Base-by-base conservation (phyloP, 108 stramenopile species). In the Halocafeteria seosinensis region DNA sequence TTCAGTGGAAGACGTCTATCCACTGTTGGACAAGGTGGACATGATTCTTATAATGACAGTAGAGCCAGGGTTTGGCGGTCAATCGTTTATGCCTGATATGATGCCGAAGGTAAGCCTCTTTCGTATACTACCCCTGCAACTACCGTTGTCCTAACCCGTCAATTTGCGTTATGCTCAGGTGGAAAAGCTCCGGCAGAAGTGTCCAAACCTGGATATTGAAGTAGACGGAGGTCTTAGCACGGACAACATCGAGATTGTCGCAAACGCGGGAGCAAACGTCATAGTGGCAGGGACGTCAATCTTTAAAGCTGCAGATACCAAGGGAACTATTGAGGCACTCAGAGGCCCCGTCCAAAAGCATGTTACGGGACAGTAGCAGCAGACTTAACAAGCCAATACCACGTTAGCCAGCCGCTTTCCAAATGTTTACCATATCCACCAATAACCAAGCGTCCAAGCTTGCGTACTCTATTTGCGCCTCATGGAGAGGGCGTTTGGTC, bases 1-100 rank as follows among this genome's bases (percentile, higher is more conserved):
- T 3, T 82, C 86, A 0, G 78, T 84, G 0, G 84, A 87, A 23
- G 74, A 63, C 9, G 47, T 85, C n/a, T 37, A 78, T 21, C 70
- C 76, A 29, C 86, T 76, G 62, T 73, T 78, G 1, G 77, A 78
- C 55, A 71, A 79, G 38, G 55, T 87, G 28, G 88, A 88, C 64
- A 50, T 88, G 68, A 85, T 82, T 25, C 71, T 91, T 50, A 69
- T 91, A 21, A 91, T 89, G 90, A 88, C 90, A 12, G 90, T 92
- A 11, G 83, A 92, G 70, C 90, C 90, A 47, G 90, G 90, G 17
- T 85, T 85, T 30, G 78, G 82, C 29, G 90, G 90, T 6, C 90
- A 92, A 72, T 66, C 66, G 6, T 92, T 92, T 63, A 92, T 89
- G 77, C 62, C 63, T 50, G 71, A 79, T 63, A 80, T 83, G 84